A percentile compares a stretch with the other conserved stretches of the same genome.
Evolutionary conservation across 257 asterid genomes (phyloP).

Genomic region (Knoxia roxburghii): DNA sequence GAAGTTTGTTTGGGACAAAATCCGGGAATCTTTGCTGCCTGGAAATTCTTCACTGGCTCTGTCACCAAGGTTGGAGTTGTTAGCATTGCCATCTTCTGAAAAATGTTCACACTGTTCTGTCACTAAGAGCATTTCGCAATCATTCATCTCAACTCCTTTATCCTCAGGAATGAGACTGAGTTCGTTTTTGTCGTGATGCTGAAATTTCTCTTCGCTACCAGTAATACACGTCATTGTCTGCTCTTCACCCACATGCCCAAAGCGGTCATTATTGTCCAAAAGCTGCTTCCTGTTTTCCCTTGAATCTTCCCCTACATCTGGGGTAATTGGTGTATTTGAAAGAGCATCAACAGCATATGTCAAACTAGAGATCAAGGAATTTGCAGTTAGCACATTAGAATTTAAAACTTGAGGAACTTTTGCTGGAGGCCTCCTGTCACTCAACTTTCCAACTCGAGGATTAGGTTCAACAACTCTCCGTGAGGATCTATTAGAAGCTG

Average conservation of each 20-base stretch:
- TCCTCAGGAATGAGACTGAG: constrained; percentile 11
- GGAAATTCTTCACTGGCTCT: constrained; percentile 24
- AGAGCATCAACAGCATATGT: constrained; percentile 24
- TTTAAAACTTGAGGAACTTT: constrained; percentile 21
- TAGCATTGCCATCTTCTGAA: constrained; percentile 16
- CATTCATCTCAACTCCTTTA: constrained; percentile 31
- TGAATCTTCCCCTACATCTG: constrained; percentile 25
- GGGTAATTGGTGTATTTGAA: constrained; percentile 26
- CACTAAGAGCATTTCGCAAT: constrained; percentile 26
- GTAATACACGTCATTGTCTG: constrained; percentile 9
- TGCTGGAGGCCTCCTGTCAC: constrained; percentile 31
- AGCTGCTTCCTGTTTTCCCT: constrained; percentile 21
- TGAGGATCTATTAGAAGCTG: constrained; percentile 31
- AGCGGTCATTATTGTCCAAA: constrained; percentile 24
- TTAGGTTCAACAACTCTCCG: constrained; percentile 29
- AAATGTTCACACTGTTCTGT: constrained; percentile 21
- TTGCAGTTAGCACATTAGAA: constrained; percentile 21
- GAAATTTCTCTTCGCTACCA: constrained; percentile 24
- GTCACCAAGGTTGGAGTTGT: constrained; percentile 16
- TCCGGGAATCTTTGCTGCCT: constrained; percentile 28
- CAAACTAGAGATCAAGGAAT: constrained; percentile 28
- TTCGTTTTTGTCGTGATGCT: constrained; percentile 20
- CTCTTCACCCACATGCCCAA: constrained; percentile 21
- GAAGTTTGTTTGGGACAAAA: constrained; percentile 19
- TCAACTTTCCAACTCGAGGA: constrained; percentile 34